Base-by-base conservation (phyloP, 2,329 filamentous ascomycete genomes). In the Ceratocystis cubensis region DNA sequence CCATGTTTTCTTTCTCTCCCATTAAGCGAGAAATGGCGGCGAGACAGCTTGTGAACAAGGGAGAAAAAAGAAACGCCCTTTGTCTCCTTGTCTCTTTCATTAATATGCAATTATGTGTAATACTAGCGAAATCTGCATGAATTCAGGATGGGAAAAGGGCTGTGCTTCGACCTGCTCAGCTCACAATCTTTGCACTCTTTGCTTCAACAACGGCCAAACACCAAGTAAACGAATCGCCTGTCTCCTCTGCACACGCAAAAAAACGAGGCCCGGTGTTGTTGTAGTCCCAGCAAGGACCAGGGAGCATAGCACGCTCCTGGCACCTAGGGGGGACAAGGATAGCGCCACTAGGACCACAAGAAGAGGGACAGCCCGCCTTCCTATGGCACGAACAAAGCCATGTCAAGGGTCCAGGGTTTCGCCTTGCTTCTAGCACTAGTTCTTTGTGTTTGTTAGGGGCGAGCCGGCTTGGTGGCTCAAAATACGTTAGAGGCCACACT, bases 261-360 rank as follows among this genome's bases (percentile, higher is more conserved):
- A 56, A 59, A 59, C 53, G 53, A 59, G 53, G 53, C 53, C 53
- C 28, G 28, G 28, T 5, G 5, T 50, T 50, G 46, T 50, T 50
- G 33, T 53, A 22, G 48, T 25, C 48, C 5, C 13, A 30, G 53
- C 53, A 59, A 59, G 53, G 53, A 59, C 28, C 53, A 59, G 53
- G 53, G 53, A 59, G 15, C 10, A 33, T 17, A 30, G 33, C 33
- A 37, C 33, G 10, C 33, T 37, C 33, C 33, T 37, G 33, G 33
- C 33, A 37, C 33, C 33, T 13, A 37, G 33, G 33, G 30, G 30
- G 3, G 53, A 33, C n/a, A 25, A 30, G 28, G 53, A 33, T 57
- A 22, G 15, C 17, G 46, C 46, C 33, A 37, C 33, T 13, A 37
- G 8, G 2, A 13, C 33, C 10, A 37, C 33, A 10, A 37, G 33